Base-by-base conservation (phyloP, 2,329 filamentous ascomycete species). In the Elsinoe ampelina region DNA sequence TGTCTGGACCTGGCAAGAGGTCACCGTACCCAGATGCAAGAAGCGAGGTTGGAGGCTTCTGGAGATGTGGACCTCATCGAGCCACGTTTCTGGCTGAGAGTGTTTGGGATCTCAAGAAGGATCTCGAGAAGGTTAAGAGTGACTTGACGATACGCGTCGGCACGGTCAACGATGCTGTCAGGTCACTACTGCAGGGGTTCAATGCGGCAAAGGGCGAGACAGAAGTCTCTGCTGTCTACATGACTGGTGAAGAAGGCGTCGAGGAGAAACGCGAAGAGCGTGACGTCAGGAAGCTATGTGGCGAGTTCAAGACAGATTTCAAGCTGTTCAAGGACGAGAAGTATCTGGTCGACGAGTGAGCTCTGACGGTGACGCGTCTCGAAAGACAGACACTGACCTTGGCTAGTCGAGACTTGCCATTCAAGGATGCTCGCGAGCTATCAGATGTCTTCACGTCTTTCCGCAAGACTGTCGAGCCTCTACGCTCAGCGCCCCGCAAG, bases 321-420 rank as follows among this genome's bases (percentile, higher is more conserved):
- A 80, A 80, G 66, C 58, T 83, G 1, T 90, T 83, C 81, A 69
- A 71, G 0, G 87, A 92, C 63, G 87, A 90, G 68, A 92, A 91
- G 67, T 91, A 87, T 63, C 84, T 84, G 59, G 76, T 91, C 52
- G 84, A 91, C 64, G 86, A 91, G 87, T 91, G 73, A 71, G 85
- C 79, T 20, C n/a, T 43, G 6, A 13, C n/a, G 19, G n/a, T 8
- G 15, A 11, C 13, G 34, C n/a, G 45, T 50, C 26, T 19, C 3
- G 13, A 8, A 51, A 3, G 8, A 17, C 39, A 30, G 7, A 20
- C 10, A 26, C 57, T 60, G 35, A 59, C 55, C 35, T 7, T 10
- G 7, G 20, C 3, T 55, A 90, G 86, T 62, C 82, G 82, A 19
- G 86, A 92, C 64, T 67, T 86, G 0, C 78, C 81, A 0, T 75